These are phyloP conservation scores for Penicillium atrosanguineum DNA, from an alignment of 495 filamentous ascomycete genomes.

Conservation along the genomic window DNA sequence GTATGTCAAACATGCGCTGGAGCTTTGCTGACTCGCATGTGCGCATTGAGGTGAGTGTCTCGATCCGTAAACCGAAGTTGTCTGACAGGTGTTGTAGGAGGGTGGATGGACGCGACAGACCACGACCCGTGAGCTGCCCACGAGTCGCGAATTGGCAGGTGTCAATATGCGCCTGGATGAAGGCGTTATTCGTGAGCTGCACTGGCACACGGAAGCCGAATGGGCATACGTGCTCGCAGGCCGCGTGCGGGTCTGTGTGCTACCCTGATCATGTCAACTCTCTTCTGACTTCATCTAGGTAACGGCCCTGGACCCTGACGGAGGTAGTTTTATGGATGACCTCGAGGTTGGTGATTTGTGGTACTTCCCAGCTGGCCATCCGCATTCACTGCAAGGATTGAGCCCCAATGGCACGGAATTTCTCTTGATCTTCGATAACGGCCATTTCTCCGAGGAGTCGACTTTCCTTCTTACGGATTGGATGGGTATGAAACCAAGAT, in stretches of 20 bases:
- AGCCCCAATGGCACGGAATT: slow-evolving; percentile 67
- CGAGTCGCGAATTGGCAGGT: slow-evolving; percentile 59
- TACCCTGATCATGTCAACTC: neutral
- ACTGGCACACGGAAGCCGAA: slow-evolving; percentile 73
- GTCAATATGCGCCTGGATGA: slow-evolving; percentile 67
- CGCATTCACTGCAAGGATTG: slow-evolving; percentile 68
- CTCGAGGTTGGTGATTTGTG: slow-evolving; percentile 68
- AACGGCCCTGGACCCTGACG: slow-evolving; percentile 65
- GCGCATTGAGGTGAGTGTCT: slow-evolving; percentile 53
- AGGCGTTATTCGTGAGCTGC: slow-evolving; percentile 68
- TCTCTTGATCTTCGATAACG: slow-evolving; percentile 67
- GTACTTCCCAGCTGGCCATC: slow-evolving; percentile 73
- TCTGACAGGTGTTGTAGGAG: slow-evolving; percentile 40
- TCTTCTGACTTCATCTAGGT: slow-evolving; percentile 22
- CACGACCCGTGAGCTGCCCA: slow-evolving; percentile 57
- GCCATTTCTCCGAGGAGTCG: slow-evolving; percentile 66
- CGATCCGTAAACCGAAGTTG: neutral
- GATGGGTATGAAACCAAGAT: slow-evolving; percentile 42
- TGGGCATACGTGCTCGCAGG: slow-evolving; percentile 31
- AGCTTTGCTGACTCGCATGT: slow-evolving; percentile 67
- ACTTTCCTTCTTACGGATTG: slow-evolving; percentile 68
- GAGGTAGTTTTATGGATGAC: slow-evolving; percentile 67
- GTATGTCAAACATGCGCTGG: slow-evolving; percentile 62
- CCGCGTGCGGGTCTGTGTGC: slow-evolving; percentile 37
- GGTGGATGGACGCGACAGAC: slow-evolving; percentile 69